These are phyloP conservation scores for Backusella tuberculispora DNA, from an alignment of 192 early-diverging fungal genomes.

Conservation along the genomic window DNA sequence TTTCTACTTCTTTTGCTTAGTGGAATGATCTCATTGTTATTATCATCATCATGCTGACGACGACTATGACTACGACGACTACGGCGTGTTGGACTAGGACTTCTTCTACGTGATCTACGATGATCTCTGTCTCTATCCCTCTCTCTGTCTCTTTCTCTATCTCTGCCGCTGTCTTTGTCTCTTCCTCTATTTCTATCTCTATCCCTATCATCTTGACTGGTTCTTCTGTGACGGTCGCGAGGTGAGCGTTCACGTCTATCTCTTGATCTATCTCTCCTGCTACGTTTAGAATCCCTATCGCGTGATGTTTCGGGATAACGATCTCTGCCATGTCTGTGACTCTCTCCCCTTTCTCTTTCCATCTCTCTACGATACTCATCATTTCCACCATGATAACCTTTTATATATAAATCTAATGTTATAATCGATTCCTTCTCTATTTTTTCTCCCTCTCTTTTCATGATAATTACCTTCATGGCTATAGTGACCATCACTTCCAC, in stretches of 20 bases:
- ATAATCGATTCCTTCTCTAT: background rate
- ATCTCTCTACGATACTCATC: slow-evolving; percentile 19
- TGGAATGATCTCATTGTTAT: slow-evolving; percentile 56
- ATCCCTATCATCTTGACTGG: slow-evolving; percentile 38
- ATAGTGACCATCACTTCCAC: background rate
- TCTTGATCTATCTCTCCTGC: slow-evolving; percentile 13
- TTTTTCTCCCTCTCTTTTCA: background rate
- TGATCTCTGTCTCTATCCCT: background rate
- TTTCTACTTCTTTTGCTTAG: slow-evolving; percentile 79
- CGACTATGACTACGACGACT: slow-evolving; percentile 47
- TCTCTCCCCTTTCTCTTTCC: slow-evolving; percentile 4
- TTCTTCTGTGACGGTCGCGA: slow-evolving; percentile 21
- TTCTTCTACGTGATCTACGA: slow-evolving; percentile 44
- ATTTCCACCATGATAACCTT: slow-evolving; percentile 17
- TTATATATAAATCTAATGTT: background rate
- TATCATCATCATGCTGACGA: slow-evolving; percentile 6
- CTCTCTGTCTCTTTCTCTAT: background rate
- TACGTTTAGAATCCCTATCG: slow-evolving; percentile 12
- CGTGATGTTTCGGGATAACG: slow-evolving; percentile 5
- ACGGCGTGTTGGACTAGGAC: slow-evolving; percentile 20
- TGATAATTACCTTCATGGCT: background rate
- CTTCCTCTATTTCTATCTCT: background rate
- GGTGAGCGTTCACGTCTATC: slow-evolving; percentile 6
- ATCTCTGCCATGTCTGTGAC: slow-evolving; percentile 11
- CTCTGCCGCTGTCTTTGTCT: background rate